phyloP scores from a whole-genome alignment of 2,329 filamentous ascomycete genomes.

The Cordyceps militaris region DNA sequence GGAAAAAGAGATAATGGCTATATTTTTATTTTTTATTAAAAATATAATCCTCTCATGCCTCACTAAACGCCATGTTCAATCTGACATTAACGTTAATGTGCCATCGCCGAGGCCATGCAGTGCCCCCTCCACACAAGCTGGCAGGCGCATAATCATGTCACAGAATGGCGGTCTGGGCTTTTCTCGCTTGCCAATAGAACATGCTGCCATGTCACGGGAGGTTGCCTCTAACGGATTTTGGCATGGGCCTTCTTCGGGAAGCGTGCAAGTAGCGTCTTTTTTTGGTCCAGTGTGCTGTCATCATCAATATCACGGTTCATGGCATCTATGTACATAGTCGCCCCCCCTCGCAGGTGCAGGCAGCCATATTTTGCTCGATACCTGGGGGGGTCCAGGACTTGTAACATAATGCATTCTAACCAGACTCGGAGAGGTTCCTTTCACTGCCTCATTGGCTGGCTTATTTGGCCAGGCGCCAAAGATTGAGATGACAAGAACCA shows the following conservation, averaged over 20 bases:
- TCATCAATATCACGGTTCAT: background rate
- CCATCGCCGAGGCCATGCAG: slow-evolving; percentile 1
- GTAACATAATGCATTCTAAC: too few species aligned
- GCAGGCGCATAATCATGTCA: slow-evolving; percentile 1
- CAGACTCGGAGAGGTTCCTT: too few species aligned
- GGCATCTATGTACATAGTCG: too few species aligned
- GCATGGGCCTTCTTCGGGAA: background rate
- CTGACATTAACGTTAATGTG: slow-evolving; percentile 3
- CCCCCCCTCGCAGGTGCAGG: too few species aligned
- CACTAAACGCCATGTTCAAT: background rate
- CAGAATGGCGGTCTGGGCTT: slow-evolving; percentile 9
- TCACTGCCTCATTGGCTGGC: too few species aligned
- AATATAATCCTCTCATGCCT: background rate
- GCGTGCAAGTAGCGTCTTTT: background rate
- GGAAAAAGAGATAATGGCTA: background rate
- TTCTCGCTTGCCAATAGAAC: background rate
- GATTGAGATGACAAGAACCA: background rate
- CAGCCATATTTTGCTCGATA: too few species aligned
- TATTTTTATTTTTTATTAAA: background rate
- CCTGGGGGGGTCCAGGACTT: background rate
- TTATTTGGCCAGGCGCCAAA: too few species aligned
- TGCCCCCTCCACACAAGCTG: background rate
- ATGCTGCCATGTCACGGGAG: slow-evolving; percentile 3
- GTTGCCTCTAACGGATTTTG: background rate
- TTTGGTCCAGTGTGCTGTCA: background rate